Conservation (phyloP, 2,329 filamentous ascomycete genomes). For the Annulohypoxylon truncatum region DNA sequence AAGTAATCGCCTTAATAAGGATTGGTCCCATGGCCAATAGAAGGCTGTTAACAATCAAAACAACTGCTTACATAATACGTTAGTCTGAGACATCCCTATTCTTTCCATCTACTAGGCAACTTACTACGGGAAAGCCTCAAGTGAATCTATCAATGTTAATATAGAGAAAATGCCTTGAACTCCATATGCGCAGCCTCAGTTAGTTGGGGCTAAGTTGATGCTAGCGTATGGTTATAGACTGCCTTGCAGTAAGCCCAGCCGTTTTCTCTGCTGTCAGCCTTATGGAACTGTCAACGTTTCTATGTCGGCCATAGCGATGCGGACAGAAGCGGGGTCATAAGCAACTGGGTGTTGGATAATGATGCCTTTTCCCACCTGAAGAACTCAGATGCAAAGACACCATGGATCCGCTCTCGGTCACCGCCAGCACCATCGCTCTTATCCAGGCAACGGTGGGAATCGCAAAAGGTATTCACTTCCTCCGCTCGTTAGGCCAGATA, state of each 20-base stretch:
- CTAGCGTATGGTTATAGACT: not conserved
- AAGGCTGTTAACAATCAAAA: too few species aligned
- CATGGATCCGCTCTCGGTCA: not conserved
- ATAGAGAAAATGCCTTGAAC: not conserved
- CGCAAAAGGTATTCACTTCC: not conserved
- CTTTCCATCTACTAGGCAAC: too few species aligned
- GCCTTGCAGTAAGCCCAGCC: not conserved
- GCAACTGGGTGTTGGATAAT: too few species aligned
- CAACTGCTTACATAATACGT: too few species aligned
- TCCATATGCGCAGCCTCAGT: not conserved
- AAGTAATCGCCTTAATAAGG: too few species aligned
- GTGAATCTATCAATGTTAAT: too few species aligned
- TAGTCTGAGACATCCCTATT: too few species aligned
- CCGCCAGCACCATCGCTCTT: not conserved
- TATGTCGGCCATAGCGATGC: not conserved
- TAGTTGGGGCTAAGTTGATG: not conserved
- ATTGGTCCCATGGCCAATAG: too few species aligned
- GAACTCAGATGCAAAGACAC: not conserved
- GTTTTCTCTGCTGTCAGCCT: not conserved
- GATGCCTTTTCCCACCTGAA: not conserved
- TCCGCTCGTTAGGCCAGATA: not conserved
- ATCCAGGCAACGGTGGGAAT: not conserved
- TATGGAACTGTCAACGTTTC: not conserved
- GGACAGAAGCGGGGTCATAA: not conserved
- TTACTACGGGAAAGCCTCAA: too few species aligned